Evolutionary conservation across 2,329 filamentous ascomycete genomes (phyloP), one percentile per base, ranked within the genome.

Genomic region (Huntiella moniliformis): DNA sequence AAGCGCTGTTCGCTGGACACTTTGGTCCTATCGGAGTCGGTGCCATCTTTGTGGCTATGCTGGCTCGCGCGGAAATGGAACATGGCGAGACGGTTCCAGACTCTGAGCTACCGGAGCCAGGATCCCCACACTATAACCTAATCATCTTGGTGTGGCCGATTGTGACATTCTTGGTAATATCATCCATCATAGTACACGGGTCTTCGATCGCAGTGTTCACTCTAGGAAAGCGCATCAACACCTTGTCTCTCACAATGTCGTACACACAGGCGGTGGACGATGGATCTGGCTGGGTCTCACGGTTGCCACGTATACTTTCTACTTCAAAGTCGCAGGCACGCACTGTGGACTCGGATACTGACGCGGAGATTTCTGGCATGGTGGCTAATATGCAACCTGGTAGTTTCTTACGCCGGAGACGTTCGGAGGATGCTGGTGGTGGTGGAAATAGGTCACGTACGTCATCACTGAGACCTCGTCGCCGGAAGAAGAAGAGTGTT

Each of bases 141-240:
- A 77, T 96, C 44, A 73, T 82, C 46, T 65, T 94, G 22, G 92
- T 98, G 41, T 98, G 91, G 91, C 91, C 91, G 0, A 87, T 98
- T 49, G 84, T 83, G 0, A 85, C 84, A 0, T 98, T 98, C 61
- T 67, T 98, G 56, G 88, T 98, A 50, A 83, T 98, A 45, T 73
- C 82, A 3, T 98, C 91, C 10, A 98, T 98, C 55, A 63, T 96
- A 34, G 84, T 98, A 1, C 91, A 98, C 56, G 91, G 91, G 16
- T 96, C 91, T n/a, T 96, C 91, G 0, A 82, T 98, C 54, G 91
- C 91, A 4, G 91, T 98, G 6, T 98, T 98, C 56, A 96, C 91
- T 0, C 74, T 98, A 1, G 91, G 91, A 55, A 98, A 96, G 62
- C 87, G 83, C 51, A 98, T 98, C 72, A 96, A 96, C 64, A 96